These are phyloP conservation scores for Sistotremastrum suecicum DNA, from an alignment of 768 basidiomycete genomes.

Conservation along the genomic window DNA sequence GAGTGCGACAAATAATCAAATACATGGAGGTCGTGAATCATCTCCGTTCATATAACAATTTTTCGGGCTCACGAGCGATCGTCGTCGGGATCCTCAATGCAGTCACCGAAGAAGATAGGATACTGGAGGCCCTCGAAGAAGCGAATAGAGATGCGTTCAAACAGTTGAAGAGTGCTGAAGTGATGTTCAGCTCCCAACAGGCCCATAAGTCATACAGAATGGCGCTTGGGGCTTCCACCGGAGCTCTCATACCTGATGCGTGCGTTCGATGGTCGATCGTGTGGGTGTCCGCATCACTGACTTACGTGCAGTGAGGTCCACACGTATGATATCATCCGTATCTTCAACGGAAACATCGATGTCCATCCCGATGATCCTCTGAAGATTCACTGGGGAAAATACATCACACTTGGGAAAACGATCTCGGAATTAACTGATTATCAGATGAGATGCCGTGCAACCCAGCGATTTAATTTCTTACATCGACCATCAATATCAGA, in stretches of 20 bases:
- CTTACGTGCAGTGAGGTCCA: slow-evolving; percentile 59
- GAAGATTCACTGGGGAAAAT: slow-evolving; percentile 93
- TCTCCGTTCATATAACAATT: slow-evolving; percentile 78
- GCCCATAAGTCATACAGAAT: slow-evolving; percentile 87
- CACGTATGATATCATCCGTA: slow-evolving; percentile 75
- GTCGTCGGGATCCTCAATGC: slow-evolving; percentile 88
- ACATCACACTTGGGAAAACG: slow-evolving; percentile 65
- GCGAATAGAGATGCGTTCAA: slow-evolving; percentile 60
- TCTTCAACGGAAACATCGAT: slow-evolving; percentile 77
- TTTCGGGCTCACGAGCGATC: slow-evolving; percentile 82
- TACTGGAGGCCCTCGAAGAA: slow-evolving; percentile 57
- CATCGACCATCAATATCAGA: too few species aligned
- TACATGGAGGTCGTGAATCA: slow-evolving; percentile 74
- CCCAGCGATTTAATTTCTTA: too few species aligned
- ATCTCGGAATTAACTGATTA: too few species aligned
- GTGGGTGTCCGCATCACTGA: background rate
- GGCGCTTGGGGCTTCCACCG: slow-evolving; percentile 73
- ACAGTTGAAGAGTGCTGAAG: slow-evolving; percentile 68
- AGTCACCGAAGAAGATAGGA: slow-evolving; percentile 61
- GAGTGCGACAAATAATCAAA: slow-evolving; percentile 77
- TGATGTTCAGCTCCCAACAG: slow-evolving; percentile 66
- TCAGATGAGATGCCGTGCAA: too few species aligned
- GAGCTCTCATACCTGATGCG: slow-evolving; percentile 70
- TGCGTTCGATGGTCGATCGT: slow-evolving; percentile 11
- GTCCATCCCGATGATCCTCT: slow-evolving; percentile 45